Percentiles rank a stretch among this genome's conserved stretches.
phyloP scores from a whole-genome alignment of 1,284 basidiomycete genomes.

The Cutaneotrichosporon cutaneum region DNA sequence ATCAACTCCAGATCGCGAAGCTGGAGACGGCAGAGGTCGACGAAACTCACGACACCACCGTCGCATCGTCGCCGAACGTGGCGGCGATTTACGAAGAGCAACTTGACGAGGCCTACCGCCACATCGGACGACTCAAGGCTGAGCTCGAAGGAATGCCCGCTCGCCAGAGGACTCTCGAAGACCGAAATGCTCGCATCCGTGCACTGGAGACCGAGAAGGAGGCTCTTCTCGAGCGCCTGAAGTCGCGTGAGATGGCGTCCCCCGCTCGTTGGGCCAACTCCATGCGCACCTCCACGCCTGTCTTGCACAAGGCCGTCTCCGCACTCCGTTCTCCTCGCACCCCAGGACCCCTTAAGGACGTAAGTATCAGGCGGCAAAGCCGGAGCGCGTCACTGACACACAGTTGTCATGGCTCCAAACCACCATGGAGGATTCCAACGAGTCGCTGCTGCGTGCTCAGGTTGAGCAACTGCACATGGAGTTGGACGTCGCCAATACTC shows the following conservation, averaged over 20 bases:
- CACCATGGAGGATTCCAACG: conserved; percentile 42
- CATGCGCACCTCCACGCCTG: conserved; percentile 29
- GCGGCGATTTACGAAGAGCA: conserved; percentile 63
- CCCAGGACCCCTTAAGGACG: conserved; percentile 48
- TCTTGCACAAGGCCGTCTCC: conserved; percentile 40
- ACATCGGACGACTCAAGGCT: conserved; percentile 70
- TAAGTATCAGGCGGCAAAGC: conserved; percentile 22
- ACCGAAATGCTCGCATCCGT: conserved; percentile 41
- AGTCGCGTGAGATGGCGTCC: not conserved
- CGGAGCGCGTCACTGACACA: not conserved
- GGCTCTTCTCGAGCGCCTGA: conserved; percentile 32
- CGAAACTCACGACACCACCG: too few relatives aligned
- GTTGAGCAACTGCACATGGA: conserved; percentile 53
- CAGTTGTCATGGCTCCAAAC: conserved; percentile 51
- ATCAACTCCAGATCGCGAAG: not conserved
- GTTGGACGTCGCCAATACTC: conserved; percentile 51
- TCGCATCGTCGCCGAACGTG: conserved; percentile 10
- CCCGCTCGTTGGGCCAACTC: conserved; percentile 15
- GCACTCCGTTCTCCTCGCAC: conserved; percentile 45
- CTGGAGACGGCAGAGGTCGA: not conserved
- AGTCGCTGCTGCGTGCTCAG: conserved; percentile 49
- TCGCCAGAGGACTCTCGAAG: conserved; percentile 37
- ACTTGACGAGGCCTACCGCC: conserved; percentile 73
- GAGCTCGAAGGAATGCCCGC: conserved; percentile 56
- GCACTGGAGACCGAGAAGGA: conserved; percentile 46